Base-by-base conservation (phyloP, 1,284 basidiomycete genomes). In the Tilletia walkeri region DNA sequence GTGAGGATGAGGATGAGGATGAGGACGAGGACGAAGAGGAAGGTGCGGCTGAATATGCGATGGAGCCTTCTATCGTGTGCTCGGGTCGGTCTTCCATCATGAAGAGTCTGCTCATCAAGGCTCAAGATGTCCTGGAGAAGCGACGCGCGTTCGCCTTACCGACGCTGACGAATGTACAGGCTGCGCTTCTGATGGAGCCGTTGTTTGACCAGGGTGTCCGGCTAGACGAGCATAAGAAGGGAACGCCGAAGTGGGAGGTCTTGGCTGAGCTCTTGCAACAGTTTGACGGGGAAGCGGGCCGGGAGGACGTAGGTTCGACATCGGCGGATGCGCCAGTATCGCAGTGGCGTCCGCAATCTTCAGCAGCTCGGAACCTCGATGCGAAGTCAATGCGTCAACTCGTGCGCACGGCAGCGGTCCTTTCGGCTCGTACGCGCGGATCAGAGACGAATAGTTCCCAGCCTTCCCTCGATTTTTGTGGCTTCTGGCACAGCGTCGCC, bases 131-230 rank as follows among this genome's bases (percentile, higher is more conserved):
- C 7, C 79, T 92, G 67, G 94, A 95, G 85, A 88, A 89, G 61
- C 86, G 92, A 80, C 93, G 92, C 84, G 91, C 92, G 14, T 91
- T 91, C 82, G 88, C 93, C 66, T 85, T 92, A 66, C 88, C 92
- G n/a, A 89, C 88, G 56, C 85, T 89, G 45, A 91, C 94, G 79
- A 91, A 94, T 84, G 89, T 92, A 59, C 77, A 78, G 67, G 75
- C 76, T 0, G 75, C 75, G 50, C 54, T 79, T 38, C 50, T 80
- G 68, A 71, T 78, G 66, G 76, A 79, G 67, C 65, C 76, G 1
- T 63, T 78, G 53, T 74, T 79, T 63, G 59, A 63, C 36, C 59
- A 63, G 38, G 59, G 59, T 9, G 59, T 63, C 14, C 30, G 59
- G 30, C 14, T 63, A 14, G 34, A 63, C 36, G 59, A 63, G 30